A percentile compares a stretch with the other conserved stretches of the same genome.
phyloP scores from a whole-genome alignment of 2,329 filamentous ascomycete genomes.

The Sarocladium brachiariae region DNA sequence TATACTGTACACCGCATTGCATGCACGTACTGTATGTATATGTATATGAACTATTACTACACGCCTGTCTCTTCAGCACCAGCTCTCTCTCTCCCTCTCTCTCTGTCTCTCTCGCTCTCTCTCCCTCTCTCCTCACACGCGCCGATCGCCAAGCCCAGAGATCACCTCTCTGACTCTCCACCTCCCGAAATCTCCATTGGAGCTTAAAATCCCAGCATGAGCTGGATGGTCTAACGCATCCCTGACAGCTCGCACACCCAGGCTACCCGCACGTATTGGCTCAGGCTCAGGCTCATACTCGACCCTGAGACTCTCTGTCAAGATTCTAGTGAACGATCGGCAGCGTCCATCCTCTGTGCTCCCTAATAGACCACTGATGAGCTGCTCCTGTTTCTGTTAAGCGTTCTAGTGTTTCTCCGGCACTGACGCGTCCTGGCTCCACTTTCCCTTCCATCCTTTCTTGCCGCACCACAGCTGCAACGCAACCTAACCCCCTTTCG shows the following conservation, averaged over 20 bases:
- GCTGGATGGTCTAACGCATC: not conserved
- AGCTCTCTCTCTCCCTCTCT: too few relatives aligned
- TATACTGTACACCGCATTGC: too few relatives aligned
- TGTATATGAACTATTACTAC: too few relatives aligned
- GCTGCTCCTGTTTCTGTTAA: not conserved
- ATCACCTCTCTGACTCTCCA: not conserved
- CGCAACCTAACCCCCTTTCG: not conserved
- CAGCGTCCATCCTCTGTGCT: not conserved
- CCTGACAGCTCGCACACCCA: not conserved
- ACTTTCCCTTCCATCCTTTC: not conserved
- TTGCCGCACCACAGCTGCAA: not conserved
- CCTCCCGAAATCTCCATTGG: not conserved
- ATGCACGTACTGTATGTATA: too few relatives aligned
- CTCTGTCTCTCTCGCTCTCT: not conserved
- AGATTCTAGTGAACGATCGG: not conserved
- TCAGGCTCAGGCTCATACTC: not conserved
- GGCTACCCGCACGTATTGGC: not conserved
- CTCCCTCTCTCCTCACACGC: not conserved
- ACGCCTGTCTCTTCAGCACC: too few relatives aligned
- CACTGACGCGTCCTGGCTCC: constrained; percentile 5
- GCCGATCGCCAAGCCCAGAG: constrained; percentile 7
- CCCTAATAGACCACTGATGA: too few relatives aligned
- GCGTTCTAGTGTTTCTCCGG: not conserved
- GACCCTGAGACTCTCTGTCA: not conserved
- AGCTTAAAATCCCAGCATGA: not conserved